Evolutionary conservation across 768 basidiomycete genomes (phyloP), one percentile per base, ranked within the genome.

Genomic region (Candolleomyces aberdarensis): DNA sequence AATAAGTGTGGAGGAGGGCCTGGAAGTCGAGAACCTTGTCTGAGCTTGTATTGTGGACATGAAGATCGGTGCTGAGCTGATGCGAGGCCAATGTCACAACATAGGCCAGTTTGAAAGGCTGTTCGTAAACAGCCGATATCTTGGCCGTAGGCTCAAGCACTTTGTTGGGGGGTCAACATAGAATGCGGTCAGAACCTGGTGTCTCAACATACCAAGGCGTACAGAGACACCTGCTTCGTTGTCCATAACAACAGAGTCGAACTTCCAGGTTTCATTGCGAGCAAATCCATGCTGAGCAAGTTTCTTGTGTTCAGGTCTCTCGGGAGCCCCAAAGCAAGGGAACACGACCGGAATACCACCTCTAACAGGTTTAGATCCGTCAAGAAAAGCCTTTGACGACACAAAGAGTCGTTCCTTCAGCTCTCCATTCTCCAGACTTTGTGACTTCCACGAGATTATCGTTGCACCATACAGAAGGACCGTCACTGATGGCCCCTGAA

Each of bases 211-310:
- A 96, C 95, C 80, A 58, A 98, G 76, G 64, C 84, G 82, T 48
- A 93, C 83, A n/a, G 88, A 89, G 1, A 95, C 90, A 11, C 84
- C 83, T 39, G 82, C 80, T 2, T 82, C 83, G 57, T 88, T 84
- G 66, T 94, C 90, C 79, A 81, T 79, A 22, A 91, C 78, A 13
- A 83, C 75, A 48, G 77, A 72, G 62, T 85, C 83, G 69, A 87
- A 87, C 14, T 75, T 74, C 97, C 97, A 98, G 32, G 68, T 70
- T 41, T 84, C 81, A 63, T 79, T 93, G 46, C 97, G 79, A 5
- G 93, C 96, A 70, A 96, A 98, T 0, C 97, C 97, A 72, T 98
- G 97, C 72, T 97, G 95, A 5, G 78, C 59, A 5, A 99, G 78
- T 50, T 82, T 83, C 20, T 71, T 65, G 71, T 95, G 92, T 53